Evolutionary conservation across 768 basidiomycete genomes (phyloP).

Genomic region (Flagelloscypha sp.): DNA sequence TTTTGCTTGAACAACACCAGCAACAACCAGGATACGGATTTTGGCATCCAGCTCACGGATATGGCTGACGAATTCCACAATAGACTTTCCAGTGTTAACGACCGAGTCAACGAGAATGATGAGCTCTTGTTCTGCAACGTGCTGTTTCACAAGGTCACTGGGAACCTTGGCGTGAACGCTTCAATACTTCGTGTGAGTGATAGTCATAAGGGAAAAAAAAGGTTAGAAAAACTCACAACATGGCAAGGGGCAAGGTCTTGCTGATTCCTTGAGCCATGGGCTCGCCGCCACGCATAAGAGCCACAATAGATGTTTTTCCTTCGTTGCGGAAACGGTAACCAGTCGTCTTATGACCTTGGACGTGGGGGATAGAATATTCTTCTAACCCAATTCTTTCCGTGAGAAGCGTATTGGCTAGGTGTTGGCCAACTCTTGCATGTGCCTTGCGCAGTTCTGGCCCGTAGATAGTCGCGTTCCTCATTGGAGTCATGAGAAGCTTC

Average conservation of each 20-base stretch:
- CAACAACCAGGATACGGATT: constrained; percentile 12
- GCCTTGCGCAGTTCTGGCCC: constrained; percentile 14
- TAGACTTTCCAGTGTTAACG: constrained; percentile 18
- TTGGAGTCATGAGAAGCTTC: constrained; percentile 18
- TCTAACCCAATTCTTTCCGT: constrained; percentile 15
- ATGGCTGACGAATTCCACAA: constrained; percentile 13
- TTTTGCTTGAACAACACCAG: constrained; percentile 13
- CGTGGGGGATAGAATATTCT: constrained; percentile 16
- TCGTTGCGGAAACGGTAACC: constrained; percentile 16
- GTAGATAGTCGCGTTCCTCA: constrained; percentile 14
- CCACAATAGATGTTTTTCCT: constrained; percentile 14
- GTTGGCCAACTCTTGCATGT: constrained; percentile 12
- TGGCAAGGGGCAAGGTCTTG: constrained; percentile 12
- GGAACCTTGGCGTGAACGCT: constrained; percentile 16
- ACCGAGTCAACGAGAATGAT: constrained; percentile 18
- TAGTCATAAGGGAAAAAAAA: constrained; percentile 1
- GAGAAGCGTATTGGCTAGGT: constrained; percentile 13
- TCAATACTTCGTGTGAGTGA: constrained; percentile 3
- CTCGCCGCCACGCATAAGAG: constrained; percentile 19
- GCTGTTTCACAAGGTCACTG: constrained; percentile 12
- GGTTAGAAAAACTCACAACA: constrained; percentile 13
- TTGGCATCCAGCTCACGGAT: constrained; percentile 9
- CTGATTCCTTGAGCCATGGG: constrained; percentile 16
- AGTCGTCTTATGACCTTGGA: constrained; percentile 15
- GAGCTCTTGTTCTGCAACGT: constrained; percentile 9